phyloP scores from a whole-genome alignment of 805 yeast genomes.

The Pichia kluyveri region DNA sequence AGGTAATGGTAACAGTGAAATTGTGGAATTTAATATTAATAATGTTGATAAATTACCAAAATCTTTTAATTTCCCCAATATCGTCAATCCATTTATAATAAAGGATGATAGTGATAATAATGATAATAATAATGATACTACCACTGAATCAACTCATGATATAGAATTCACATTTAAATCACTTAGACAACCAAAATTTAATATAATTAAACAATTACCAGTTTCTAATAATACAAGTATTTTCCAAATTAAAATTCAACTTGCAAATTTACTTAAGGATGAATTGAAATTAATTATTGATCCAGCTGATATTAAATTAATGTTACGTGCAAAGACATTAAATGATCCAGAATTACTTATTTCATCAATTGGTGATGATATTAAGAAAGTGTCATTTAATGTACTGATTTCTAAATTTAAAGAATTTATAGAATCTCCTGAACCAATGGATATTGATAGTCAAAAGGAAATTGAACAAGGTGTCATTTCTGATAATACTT shows the following conservation, averaged over 20 bases:
- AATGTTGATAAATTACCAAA: background rate
- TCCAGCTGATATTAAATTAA: constrained; percentile 33
- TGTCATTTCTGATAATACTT: background rate
- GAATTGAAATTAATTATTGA: constrained; percentile 18
- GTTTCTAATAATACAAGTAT: background rate
- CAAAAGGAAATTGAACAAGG: background rate
- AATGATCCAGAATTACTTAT: constrained; percentile 32
- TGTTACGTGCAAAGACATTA: constrained; percentile 43
- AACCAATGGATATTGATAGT: background rate
- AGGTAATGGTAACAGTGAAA: background rate
- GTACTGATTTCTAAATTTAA: constrained; percentile 10
- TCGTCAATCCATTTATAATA: constrained; percentile 1
- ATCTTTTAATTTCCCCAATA: constrained; percentile 4
- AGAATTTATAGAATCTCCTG: background rate
- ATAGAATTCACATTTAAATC: constrained; percentile 39
- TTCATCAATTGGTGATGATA: constrained; percentile 5
- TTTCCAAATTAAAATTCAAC: constrained; percentile 21
- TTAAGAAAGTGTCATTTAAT: constrained; percentile 7
- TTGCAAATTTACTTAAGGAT: constrained; percentile 19
- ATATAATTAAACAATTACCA: constrained; percentile 7
- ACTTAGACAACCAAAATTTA: constrained; percentile 65
- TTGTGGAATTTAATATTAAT: background rate
- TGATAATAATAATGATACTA: background rate
- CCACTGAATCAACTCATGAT: too few relatives aligned
- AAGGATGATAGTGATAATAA: background rate